A percentile compares a stretch with the other conserved stretches of the same genome.
phyloP scores from a whole-genome alignment of 2,329 filamentous ascomycete species.

The Sarocladium brachiariae region DNA sequence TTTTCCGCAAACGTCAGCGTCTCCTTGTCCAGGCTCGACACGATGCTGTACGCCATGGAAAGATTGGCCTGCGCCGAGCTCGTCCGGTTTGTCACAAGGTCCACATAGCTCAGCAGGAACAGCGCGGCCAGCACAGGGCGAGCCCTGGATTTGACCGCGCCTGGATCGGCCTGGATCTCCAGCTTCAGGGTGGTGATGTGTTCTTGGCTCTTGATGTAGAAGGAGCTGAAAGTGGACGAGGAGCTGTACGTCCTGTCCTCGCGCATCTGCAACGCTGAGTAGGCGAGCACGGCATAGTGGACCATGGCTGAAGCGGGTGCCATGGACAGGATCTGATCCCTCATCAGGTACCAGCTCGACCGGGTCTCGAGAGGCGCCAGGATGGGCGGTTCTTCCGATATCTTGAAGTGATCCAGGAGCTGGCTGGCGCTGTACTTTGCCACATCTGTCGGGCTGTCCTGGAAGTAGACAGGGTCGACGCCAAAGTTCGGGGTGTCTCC shows the following conservation, averaged over 20 bases:
- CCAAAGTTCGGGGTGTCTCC: background rate
- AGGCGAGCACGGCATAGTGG: constrained; percentile 35
- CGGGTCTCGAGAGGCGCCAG: constrained; percentile 45
- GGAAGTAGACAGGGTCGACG: background rate
- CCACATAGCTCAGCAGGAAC: constrained; percentile 49
- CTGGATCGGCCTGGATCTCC: background rate
- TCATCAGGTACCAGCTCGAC: constrained; percentile 43
- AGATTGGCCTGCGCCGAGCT: constrained; percentile 42
- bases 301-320: constrained; percentile 41
- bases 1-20: constrained; percentile 34
- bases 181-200: background rate
- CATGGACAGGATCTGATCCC: constrained; percentile 41
- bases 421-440: constrained; percentile 9
- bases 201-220: background rate
- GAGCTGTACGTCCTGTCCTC: background rate
- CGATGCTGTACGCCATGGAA: constrained; percentile 39
- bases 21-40: constrained; percentile 33
- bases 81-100: constrained; percentile 37
- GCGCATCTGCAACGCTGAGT: background rate
- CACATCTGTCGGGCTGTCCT: background rate
- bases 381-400: constrained; percentile 43
- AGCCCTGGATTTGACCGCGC: background rate
- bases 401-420: constrained; percentile 41
- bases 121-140: constrained; percentile 33
- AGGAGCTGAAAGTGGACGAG: background rate